Evolutionary conservation across 2,329 filamentous ascomycete species (phyloP), one percentile per base, ranked within the genome.

Genomic region (Fusarium abutilonis): DNA sequence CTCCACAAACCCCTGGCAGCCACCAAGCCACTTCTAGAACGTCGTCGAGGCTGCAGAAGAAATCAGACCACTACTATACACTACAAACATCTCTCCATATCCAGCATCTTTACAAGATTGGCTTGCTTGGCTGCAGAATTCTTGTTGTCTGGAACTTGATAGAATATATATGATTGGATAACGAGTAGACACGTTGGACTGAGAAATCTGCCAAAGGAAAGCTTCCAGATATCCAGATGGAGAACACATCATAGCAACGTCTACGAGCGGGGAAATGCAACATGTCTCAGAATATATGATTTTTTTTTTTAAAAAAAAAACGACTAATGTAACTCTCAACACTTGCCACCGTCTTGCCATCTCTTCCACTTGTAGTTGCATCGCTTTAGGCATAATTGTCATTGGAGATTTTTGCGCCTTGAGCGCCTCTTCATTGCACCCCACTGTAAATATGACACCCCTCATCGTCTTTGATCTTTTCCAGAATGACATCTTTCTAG

Each of bases 321-420:
- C 45, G 14, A 58, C 62, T 48, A 63, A 63, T 50, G 47, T 65
- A 66, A 60, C 54, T 64, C 51, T 60, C 39, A 45, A 64, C 50
- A 45, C 44, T 58, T 58, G 49, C 56, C 56, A 52, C 52, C 56
- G 26, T 53, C 48, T 64, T 57, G 13, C 36, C 51, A 42, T 49
- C 34, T 51, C 63, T 53, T 56, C 45, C 59, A 52, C 55, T 59
- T 38, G 45, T 45, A 50, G 55, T 59, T 60, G 62, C 44, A 64
- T 66, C 58, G 55, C 57, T 65, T 58, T 63, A 59, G 62, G 62
- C 63, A 64, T 60, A 66, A 66, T 57, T 66, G 63, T 65, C 61
- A 64, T 50, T 60, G 52, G 63, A 64, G 63, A 66, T 66, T 56
- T 61, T 42, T 52, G 63, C 63, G 63, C 55, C 55, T 39, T 35